phyloP scores from a whole-genome alignment of 2,329 filamentous ascomycete genomes.

The Curvularia eragrostidis region DNA sequence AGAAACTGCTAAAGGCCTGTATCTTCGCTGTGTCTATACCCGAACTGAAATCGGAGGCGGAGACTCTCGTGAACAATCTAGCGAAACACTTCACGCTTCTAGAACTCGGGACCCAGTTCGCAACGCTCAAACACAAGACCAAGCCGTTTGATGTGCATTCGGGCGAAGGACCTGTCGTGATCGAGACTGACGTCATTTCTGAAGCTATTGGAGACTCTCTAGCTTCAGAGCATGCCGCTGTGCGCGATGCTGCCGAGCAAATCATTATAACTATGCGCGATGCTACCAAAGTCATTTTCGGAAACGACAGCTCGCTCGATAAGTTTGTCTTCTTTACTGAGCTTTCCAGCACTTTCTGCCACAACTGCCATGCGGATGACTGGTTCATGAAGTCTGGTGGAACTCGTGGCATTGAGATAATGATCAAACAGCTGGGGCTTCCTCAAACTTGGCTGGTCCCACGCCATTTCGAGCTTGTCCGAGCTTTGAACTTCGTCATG shows the following conservation, averaged over 20 bases:
- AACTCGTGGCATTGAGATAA: constrained; percentile 84
- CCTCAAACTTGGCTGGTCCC: constrained; percentile 82
- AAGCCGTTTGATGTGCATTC: constrained; percentile 83
- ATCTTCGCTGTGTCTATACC: constrained; percentile 85
- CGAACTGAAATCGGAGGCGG: constrained; percentile 78
- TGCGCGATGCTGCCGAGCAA: constrained; percentile 82
- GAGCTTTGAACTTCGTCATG: constrained; percentile 94
- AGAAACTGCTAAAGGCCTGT: constrained; percentile 86
- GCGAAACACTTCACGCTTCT: constrained; percentile 90
- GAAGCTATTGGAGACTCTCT: constrained; percentile 91
- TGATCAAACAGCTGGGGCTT: constrained; percentile 84
- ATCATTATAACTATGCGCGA: constrained; percentile 81
- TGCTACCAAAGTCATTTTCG: constrained; percentile 79
- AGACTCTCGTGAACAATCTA: constrained; percentile 76
- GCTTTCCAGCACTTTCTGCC: constrained; percentile 83
- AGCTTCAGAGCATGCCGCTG: constrained; percentile 79
- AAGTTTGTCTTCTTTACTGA: constrained; percentile 84
- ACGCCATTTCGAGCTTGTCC: constrained; percentile 85
- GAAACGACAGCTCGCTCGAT: constrained; percentile 72
- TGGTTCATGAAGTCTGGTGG: constrained; percentile 99
- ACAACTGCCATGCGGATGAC: constrained; percentile 95
- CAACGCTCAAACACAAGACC: constrained; percentile 76
- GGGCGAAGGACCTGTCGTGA: constrained; percentile 84
- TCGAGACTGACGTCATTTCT: constrained; percentile 85
- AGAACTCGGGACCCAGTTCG: constrained; percentile 85